Percentiles rank a stretch among this genome's conserved stretches.
Evolutionary conservation across 2,329 filamentous ascomycete species (phyloP).

Genomic region (Orbilia blumenaviensis): DNA sequence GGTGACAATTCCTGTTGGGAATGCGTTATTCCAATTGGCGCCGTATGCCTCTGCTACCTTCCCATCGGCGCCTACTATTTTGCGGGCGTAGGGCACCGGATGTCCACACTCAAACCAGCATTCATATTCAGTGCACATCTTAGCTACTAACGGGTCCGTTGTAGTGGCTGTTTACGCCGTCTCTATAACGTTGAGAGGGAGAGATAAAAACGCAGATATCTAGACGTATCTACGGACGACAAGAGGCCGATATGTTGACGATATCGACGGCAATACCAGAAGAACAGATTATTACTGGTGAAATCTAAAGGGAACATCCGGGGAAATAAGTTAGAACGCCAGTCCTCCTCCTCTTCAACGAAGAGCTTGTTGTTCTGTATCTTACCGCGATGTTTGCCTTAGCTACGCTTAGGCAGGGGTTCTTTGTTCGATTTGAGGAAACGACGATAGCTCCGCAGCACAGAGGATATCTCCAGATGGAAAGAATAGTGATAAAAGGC

Average conservation of each 20-base stretch:
- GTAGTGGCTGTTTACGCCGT: too few species aligned
- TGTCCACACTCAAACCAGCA: slow-evolving; percentile 44
- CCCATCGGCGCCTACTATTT: too few species aligned
- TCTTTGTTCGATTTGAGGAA: not conserved
- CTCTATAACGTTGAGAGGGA: too few species aligned
- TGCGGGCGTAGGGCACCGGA: not conserved
- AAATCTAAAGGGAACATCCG: not conserved
- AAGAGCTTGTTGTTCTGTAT: not conserved
- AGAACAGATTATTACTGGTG: not conserved
- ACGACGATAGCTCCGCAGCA: not conserved
- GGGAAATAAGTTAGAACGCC: not conserved
- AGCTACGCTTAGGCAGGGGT: too few species aligned
- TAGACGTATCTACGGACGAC: too few species aligned
- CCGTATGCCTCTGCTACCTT: too few species aligned
- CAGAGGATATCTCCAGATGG: too few species aligned
- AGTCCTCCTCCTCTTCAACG: not conserved
- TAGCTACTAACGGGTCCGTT: not conserved
- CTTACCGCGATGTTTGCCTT: not conserved
- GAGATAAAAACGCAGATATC: too few species aligned
- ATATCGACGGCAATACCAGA: not conserved
- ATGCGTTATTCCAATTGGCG: too few species aligned
- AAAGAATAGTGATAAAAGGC: not conserved
- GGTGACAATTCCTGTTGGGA: too few species aligned
- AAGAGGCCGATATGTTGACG: too few species aligned
- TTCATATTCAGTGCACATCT: slow-evolving; percentile 46